These are phyloP conservation scores for Cafeteria roenbergensis DNA, from an alignment of 108 stramenopile species.

Conservation along the genomic window DNA sequence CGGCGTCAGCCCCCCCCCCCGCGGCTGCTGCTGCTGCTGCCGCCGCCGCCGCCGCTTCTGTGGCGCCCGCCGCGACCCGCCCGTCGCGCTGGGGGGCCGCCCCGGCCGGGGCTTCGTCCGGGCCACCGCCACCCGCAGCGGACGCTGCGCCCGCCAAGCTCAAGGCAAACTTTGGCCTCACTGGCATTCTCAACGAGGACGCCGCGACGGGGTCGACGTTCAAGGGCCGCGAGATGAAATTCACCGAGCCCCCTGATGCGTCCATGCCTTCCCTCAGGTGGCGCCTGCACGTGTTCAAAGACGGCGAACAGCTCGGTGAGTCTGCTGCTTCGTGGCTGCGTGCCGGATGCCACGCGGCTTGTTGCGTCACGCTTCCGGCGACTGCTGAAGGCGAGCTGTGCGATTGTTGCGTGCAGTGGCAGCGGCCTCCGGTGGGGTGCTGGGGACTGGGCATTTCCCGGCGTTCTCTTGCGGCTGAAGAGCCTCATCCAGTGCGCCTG, in stretches of 20 bases:
- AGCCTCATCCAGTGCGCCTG: neutral
- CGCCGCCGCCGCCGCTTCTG: no score
- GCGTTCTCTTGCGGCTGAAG: constrained; percentile 1
- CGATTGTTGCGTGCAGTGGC: no score
- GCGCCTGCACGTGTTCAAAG: constrained; percentile 82
- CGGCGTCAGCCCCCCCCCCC: no score
- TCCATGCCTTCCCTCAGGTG: constrained; percentile 68
- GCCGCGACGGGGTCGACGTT: constrained; percentile 63
- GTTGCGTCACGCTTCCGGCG: no score
- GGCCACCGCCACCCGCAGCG: neutral
- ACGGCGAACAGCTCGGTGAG: constrained; percentile 18
- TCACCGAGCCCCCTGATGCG: constrained; percentile 83
- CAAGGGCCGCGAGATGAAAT: constrained; percentile 80
- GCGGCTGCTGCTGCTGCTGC: no score
- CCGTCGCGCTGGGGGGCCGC: no score
- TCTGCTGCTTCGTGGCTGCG: no score
- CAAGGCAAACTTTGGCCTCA: constrained; percentile 75
- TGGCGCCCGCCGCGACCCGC: no score
- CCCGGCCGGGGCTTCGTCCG: neutral
- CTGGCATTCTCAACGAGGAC: constrained; percentile 85
- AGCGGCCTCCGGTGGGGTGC: no score
- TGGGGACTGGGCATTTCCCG: no score
- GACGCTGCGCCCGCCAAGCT: constrained; percentile 11
- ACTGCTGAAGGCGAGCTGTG: no score
- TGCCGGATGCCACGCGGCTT: no score